Conservation (phyloP, 2,329 filamentous ascomycete genomes). For the Aureobasidium sp. region DNA sequence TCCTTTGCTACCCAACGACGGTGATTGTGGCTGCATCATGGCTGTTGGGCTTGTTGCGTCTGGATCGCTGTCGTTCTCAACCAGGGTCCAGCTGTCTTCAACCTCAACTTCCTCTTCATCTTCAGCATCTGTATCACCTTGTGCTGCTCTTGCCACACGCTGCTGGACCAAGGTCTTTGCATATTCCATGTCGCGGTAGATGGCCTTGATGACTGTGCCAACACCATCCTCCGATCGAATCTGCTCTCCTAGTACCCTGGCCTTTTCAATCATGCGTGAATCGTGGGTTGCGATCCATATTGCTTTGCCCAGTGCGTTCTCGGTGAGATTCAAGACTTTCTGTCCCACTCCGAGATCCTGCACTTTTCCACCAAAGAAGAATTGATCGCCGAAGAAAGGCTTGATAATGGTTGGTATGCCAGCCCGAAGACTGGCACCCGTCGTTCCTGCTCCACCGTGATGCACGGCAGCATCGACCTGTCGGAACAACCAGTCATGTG, state of each 20-base stretch:
- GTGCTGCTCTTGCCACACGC: slow-evolving; percentile 19
- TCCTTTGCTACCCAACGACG: background rate
- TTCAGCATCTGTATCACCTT: slow-evolving; percentile 27
- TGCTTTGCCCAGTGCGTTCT: slow-evolving; percentile 75
- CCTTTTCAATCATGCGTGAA: slow-evolving; percentile 85
- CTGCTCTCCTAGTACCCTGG: slow-evolving; percentile 70
- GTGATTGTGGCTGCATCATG: slow-evolving; percentile 16
- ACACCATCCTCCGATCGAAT: slow-evolving; percentile 89
- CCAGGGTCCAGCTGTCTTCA: slow-evolving; percentile 68
- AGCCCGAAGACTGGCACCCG: slow-evolving; percentile 82
- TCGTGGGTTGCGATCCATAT: slow-evolving; percentile 88
- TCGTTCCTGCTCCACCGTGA: slow-evolving; percentile 91
- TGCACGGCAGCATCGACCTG: slow-evolving; percentile 93
- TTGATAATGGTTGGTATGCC: slow-evolving; percentile 91
- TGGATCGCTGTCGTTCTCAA: slow-evolving; percentile 56
- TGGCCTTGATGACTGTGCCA: slow-evolving; percentile 79
- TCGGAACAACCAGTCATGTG: slow-evolving; percentile 92
- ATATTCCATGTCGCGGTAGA: slow-evolving; percentile 93
- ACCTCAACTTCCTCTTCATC: slow-evolving; percentile 24
- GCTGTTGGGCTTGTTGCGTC: slow-evolving; percentile 16
- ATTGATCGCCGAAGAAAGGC: slow-evolving; percentile 97
- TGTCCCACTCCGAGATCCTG: slow-evolving; percentile 92
- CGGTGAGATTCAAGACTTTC: slow-evolving; percentile 80
- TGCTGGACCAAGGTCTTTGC: slow-evolving; percentile 75
- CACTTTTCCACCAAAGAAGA: slow-evolving; percentile 84